Base-by-base conservation (phyloP, 257 asterid species). In the Nemophila menziesii region DNA sequence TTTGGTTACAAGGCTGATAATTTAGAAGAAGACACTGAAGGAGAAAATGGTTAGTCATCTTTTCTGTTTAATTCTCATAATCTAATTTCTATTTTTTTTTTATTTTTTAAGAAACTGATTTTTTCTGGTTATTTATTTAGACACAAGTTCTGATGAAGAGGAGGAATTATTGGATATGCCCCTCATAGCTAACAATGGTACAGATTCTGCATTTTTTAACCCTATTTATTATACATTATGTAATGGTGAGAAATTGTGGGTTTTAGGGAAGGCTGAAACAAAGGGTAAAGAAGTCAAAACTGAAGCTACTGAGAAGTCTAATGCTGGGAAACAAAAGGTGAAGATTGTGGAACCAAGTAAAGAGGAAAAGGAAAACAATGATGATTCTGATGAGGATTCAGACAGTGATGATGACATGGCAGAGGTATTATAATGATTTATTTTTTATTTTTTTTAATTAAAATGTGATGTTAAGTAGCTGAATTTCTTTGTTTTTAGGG, bases 311-410 rank as follows among this genome's bases (percentile, higher is more conserved):
- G 74, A 21, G 43, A 71, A 75, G 60, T 40, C 79, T 48, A 67
- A 51, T 48, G 59, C 69, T 43, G 84, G 68, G 51, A 78, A 76
- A 64, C 82, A 65, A 39, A 74, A 68, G 75, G 93, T 77, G 68
- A 72, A 58, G 63, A 74, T 77, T 52, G 67, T 46, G 8, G 80
- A 75, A 60, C 92, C 92, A 19, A 62, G 18, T 43, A 48, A 54
- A 13, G 63, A 27, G 29, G 54, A 5, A 37, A 55, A 43, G 22
- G 42, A 53, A 14, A 21, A 66, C 26, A 69, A 68, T 3, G 80
- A 61, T 19, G 68, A 59, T 33, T 83, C 59, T 19, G 73, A 72
- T 18, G 85, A 49, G 5, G 78, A 56, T 36, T 72, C 55, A 1
- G 72, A 51, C 5, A 74, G 64, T 16, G 69, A 51, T 7, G 53